Evolutionary conservation across 2,329 filamentous ascomycete genomes (phyloP), one percentile per base, ranked within the genome.

Genomic region (Westerdykella ornata): DNA sequence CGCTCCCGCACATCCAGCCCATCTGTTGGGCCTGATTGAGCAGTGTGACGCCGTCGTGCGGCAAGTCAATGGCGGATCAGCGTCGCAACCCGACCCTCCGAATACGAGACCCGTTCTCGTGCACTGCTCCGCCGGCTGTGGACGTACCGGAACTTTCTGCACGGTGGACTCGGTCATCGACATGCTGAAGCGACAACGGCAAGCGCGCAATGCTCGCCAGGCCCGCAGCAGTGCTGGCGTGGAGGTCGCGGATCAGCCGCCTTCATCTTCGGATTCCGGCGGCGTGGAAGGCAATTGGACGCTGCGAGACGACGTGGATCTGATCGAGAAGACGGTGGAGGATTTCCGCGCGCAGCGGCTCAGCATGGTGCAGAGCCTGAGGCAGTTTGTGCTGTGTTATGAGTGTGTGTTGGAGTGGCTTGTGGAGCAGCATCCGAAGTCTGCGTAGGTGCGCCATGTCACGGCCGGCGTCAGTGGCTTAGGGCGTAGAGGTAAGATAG

Each of bases 351-450:
- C 77, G 37, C 92, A 98, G 69, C 74, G 92, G 50, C 69, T 96
- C 15, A 96, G 88, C 66, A 98, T 97, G 89, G 90, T 98, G 33
- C 92, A 97, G 67, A 96, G 85, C 56, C 70, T 97, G 43, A 76
- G 87, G 46, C 92, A 98, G 64, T 97, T 85, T 68, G 90, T 96
- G 37, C 78, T 98, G 26, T 98, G 92, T 66, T 98, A 98, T 65
- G 92, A 98, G 70, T 94, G 86, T 31, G 76, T 97, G 5, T 70
- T 94, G 41, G 90, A 97, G 67, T 98, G 90, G 88, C 67, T 92
- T 19, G 72, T 74, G 9, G 66, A 71, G 53, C 68, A 73, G 51
- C 52, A 65, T 37, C 57, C 57, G 13, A 60, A 57, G 40, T 57
- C 57, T n/a, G 58, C 56, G 18, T 63, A 56, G 36, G 39, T 8